Evolutionary conservation across 2,329 filamentous ascomycete species (phyloP), one percentile per base, ranked within the genome.

Genomic region (Didymellaceae sp.): DNA sequence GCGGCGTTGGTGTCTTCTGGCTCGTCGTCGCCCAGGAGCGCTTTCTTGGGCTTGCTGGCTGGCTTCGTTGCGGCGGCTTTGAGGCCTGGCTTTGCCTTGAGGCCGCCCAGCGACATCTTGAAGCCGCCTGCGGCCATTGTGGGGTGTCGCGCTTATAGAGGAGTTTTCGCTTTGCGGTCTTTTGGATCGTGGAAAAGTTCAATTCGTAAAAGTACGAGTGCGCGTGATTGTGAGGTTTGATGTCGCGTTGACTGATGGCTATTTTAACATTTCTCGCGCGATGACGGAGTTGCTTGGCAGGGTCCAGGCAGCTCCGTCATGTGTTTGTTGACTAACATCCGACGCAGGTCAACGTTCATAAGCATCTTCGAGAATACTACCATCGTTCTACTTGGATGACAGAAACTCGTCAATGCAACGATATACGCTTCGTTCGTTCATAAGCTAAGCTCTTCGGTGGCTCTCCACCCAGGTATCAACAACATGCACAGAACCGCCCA

Each of bases 111-210:
- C 41, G 69, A 71, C 62, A 72, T 61, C 50, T 71, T 72, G 57
- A 72, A 72, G 62, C 67, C 67, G 58, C 63, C 65, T 42, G 66
- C 59, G 59, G 66, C 63, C 66, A 70, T 70, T 45, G 63, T 53
- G 76, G 72, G 28, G 34, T 34, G 17, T 24, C 16, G 16, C 0
- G 13, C 38, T 34, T 14, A 4, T 31, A 22, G 1, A 13, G 20
- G 21, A 10, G 21, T 20, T 9, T 11, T 14, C 1, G 5, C 2
- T 30, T 22, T 5, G 5, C 11, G n/a, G n/a, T n/a, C n/a, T n/a
- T n/a, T n/a, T n/a, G n/a, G n/a, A n/a, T n/a, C n/a, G 9, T 9
- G 31, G 13, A 6, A 5, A 18, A 2, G 13, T 1, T 10, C 9
- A 13, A n/a, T 21, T 18, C 5, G 20, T 28, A 22, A 10, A 13